Evolutionary conservation across 441 rosid species (phyloP), one percentile per base, ranked within the genome.

Genomic region (Populus tomentosa): DNA sequence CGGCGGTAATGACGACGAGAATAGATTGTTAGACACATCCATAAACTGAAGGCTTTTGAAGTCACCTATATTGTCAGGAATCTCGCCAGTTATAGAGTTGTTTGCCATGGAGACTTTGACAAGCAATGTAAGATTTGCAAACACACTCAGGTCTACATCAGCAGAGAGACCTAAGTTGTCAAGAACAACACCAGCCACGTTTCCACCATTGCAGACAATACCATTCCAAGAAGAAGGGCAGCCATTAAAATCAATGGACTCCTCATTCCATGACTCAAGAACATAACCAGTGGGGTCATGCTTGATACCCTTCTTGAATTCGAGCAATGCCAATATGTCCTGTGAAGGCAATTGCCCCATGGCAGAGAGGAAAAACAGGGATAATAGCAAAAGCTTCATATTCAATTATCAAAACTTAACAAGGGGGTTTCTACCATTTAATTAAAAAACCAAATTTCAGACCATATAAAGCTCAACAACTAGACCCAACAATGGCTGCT

Each of bases 181-280:
- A 33, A 95, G 90, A 77, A 94, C 88, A 78, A 95, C 89, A 70
- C 89, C 98, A 72, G 99, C 99, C 50, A 95, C 95, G 84, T 90
- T 90, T 50, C 90, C 98, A n/a, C 92, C 94, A 75, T 92, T 95
- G 77, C 99, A 95, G 46, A 95, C 88, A 14, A 95, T 88, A 21
- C 99, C 99, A 83, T 95, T 94, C 99, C 99, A 95, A 0, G 97
- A 89, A 75, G 97, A 83, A 81, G 99, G 99, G 70, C 99, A 95
- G 32, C 99, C 99, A 79, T 95, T 85, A 78, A 92, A 95, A 80
- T 94, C 98, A 23, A 94, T 95, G 35, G 99, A 92, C 83, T 94
- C 99, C 61, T 95, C 98, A 72, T 91, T 94, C 99, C 99, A 95
- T 21, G 99, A 95, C 73, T 88, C 69, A 68, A 95, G 91, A 13